Evolutionary conservation across 805 yeast genomes (phyloP).

Genomic region (Wickerhamomyces kurtzmanii): DNA sequence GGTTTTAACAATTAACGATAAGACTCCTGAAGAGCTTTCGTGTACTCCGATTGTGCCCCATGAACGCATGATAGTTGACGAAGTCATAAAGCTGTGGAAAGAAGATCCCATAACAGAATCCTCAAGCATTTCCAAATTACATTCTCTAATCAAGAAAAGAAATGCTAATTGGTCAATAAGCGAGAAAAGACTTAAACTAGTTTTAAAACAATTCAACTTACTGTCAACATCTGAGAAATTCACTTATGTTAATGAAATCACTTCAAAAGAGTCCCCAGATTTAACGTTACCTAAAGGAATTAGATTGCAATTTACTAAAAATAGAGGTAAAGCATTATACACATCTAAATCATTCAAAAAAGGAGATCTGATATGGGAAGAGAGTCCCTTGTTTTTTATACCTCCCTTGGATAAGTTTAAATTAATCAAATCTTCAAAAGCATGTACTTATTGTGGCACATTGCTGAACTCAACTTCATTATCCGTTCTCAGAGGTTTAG

Average conservation of each 20-base stretch:
- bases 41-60: constrained; percentile 15
- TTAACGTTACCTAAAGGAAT: constrained; percentile 30
- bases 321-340: constrained; percentile 52
- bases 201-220: constrained; percentile 49
- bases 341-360: constrained; percentile 35
- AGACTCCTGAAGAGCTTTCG: constrained; percentile 1
- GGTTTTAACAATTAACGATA: constrained; percentile 20
- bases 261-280: constrained; percentile 37
- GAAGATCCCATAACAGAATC: constrained; percentile 54
- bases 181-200: constrained; percentile 42
- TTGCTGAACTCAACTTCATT: constrained; percentile 13
- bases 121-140: constrained; percentile 44
- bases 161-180: constrained; percentile 58
- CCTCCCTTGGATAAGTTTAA: constrained; percentile 62
- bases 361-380: constrained; percentile 54
- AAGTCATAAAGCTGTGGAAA: constrained; percentile 59
- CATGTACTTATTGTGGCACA: constrained; percentile 65
- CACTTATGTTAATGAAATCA: constrained; percentile 45
- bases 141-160: constrained; percentile 33
- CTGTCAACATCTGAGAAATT: constrained; percentile 30
- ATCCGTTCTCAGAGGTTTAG: constrained; percentile 34
- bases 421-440: constrained; percentile 49
- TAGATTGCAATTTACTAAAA: constrained; percentile 36
- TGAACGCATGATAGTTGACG: constrained; percentile 24
- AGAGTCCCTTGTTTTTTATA: constrained; percentile 47